Conservation (phyloP, 2,329 filamentous ascomycete genomes). For the Colletotrichum camelliae region DNA sequence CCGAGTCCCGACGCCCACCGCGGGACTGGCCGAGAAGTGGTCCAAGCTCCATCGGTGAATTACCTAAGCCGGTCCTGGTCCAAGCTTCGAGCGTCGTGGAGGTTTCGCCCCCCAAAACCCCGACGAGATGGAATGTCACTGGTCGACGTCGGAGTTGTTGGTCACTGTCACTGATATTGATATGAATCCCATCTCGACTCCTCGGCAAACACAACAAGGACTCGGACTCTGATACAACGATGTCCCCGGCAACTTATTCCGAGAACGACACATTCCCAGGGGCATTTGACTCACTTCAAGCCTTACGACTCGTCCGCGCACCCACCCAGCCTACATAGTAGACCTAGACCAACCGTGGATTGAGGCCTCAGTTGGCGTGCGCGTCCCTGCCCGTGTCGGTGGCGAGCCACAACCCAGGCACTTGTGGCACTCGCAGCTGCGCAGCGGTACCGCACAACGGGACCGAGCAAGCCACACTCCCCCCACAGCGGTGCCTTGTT, state of each 20-base stretch:
- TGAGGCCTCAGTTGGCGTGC: slow-evolving; percentile 13
- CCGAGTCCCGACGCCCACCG: neutral
- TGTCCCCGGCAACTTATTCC: neutral
- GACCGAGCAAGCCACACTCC: slow-evolving; percentile 3
- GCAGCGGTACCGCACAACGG: neutral
- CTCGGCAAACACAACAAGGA: neutral
- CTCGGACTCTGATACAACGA: neutral
- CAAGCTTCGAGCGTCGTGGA: neutral
- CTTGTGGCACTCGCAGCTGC: neutral
- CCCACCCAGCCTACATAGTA: neutral
- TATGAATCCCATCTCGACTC: neutral
- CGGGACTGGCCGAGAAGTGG: neutral
- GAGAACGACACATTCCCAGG: neutral
- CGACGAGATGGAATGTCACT: neutral
- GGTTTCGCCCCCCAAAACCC: neutral
- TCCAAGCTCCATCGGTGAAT: neutral
- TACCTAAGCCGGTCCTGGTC: neutral
- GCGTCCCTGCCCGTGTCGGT: slow-evolving; percentile 1
- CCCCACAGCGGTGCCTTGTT: neutral
- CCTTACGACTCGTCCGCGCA: slow-evolving; percentile 9
- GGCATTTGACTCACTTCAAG: slow-evolving; percentile 4
- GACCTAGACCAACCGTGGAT: neutral
- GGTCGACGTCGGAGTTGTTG: neutral
- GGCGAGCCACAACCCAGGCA: neutral
- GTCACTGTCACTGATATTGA: neutral